Evolutionary conservation across 2,329 filamentous ascomycete genomes (phyloP).

Genomic region (Aciculosporium take): DNA sequence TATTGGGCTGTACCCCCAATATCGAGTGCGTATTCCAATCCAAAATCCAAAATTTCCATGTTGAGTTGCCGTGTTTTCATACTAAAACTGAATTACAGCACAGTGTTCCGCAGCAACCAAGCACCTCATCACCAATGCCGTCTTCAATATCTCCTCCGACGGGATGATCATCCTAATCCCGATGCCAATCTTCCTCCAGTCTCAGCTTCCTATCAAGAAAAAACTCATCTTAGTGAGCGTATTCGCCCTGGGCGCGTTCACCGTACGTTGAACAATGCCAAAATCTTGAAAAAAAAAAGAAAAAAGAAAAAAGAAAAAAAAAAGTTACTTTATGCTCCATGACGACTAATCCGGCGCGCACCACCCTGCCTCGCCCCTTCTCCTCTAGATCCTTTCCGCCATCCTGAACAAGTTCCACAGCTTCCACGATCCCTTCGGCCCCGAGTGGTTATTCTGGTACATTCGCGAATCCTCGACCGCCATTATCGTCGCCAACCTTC

Average conservation of each 20-base stretch:
- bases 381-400: constrained; percentile 30
- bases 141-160: constrained; percentile 47
- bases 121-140: constrained; percentile 43
- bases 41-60: no score
- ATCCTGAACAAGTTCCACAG: constrained; percentile 32
- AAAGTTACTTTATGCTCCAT: background rate
- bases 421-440: constrained; percentile 23
- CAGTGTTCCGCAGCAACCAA: constrained; percentile 43
- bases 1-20: constrained; percentile 44
- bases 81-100: constrained; percentile 14
- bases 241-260: constrained; percentile 32
- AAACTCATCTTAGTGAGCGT: constrained; percentile 36
- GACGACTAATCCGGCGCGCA: background rate
- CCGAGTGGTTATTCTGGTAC: constrained; percentile 29
- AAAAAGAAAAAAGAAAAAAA: no score
- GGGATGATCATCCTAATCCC: constrained; percentile 44
- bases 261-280: constrained; percentile 21
- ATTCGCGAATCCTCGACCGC: constrained; percentile 31
- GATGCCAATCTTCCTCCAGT: constrained; percentile 35
- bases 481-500: constrained; percentile 29
- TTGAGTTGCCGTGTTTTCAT: background rate
- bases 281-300: no score
- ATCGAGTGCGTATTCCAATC: constrained; percentile 22
- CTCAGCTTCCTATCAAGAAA: constrained; percentile 34
- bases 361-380: no score